Evolutionary conservation across 306 rosid species (phyloP).

Genomic region (Arachis stenosperma): DNA sequence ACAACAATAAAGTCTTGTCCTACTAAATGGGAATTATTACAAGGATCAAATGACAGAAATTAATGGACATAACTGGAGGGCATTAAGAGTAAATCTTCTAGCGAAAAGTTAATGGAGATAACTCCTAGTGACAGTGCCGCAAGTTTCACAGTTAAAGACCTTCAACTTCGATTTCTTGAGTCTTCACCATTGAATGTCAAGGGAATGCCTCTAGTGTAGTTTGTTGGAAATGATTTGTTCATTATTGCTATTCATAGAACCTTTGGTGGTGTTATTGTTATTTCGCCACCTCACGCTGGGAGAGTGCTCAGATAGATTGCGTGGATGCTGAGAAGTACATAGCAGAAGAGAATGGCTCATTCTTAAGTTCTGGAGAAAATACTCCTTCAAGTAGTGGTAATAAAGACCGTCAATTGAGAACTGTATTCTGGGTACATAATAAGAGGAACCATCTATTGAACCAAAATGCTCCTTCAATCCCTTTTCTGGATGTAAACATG

Average conservation of each 20-base stretch:
- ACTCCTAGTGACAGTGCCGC: conserved; percentile 84
- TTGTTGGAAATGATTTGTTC: conserved; percentile 71
- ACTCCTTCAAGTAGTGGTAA: conserved; percentile 51
- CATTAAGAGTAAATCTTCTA: conserved; percentile 33
- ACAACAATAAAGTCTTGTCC: too few species aligned
- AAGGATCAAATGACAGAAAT: conserved; percentile 33
- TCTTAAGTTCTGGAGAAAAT: conserved; percentile 50
- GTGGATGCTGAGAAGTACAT: conserved; percentile 61
- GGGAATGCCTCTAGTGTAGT: conserved; percentile 80
- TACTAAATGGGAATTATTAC: too few species aligned
- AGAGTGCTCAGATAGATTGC: conserved; percentile 68
- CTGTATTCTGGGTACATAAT: conserved; percentile 86
- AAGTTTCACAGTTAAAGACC: conserved; percentile 60
- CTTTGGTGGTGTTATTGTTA: conserved; percentile 86
- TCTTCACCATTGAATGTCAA: conserved; percentile 58
- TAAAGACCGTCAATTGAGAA: conserved; percentile 69
- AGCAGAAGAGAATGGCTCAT: conserved; percentile 45
- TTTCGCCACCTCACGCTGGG: conserved; percentile 81
- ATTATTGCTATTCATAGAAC: conserved; percentile 81
- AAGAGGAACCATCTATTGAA: conserved; percentile 44
- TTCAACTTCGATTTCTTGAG: conserved; percentile 86
- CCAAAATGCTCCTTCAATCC: conserved; percentile 50
- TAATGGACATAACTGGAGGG: conserved; percentile 48
- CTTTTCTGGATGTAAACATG: conserved; percentile 64
- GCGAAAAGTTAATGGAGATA: conserved; percentile 64